Base-by-base conservation (phyloP, 441 rosid species). In the Aquilaria agallochum region DNA sequence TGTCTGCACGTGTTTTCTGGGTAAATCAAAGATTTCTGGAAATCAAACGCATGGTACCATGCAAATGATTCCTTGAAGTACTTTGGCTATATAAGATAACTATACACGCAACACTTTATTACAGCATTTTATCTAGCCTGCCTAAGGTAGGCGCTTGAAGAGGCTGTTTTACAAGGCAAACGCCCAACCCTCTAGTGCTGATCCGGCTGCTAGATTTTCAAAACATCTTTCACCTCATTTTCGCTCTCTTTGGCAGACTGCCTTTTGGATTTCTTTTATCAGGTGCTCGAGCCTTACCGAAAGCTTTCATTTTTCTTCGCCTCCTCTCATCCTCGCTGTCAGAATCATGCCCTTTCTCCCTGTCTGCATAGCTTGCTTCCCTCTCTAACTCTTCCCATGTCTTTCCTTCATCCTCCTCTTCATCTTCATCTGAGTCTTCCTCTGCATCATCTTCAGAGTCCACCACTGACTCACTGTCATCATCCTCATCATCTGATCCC, bases 321-420 rank as follows among this genome's bases (percentile, higher is more conserved):
- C 81, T 88, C 70, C 95, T 78, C 62, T 93, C 98, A 71, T 82
- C 98, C 77, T 90, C 98, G 27, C 96, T 93, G 61, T 90, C 98
- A 0, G 89, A 93, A 53, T 88, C 94, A 58, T 45, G 74, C 62
- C 95, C 96, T 62, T 88, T 90, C 67, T 88, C 97, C 68, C 81
- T 85, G 68, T 93, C 97, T 30, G 98, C 97, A 70, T 88, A 77
- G 63, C 85, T 86, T 31, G 98, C 98, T 76, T 93, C 98, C 73
- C 96, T 86, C 78, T 93, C 97, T 58, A 90, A 78, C 77, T 93
- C 98, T 33, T 88, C 98, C 98, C 98, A 92, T 40, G 97, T 88
- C 83, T 82, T 88, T 9, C 98, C 98, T 62, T 86, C 80, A 67
- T 93, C 98, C 68, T 93, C 98, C 74, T 90, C 98, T 0, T 86